These are phyloP conservation scores for Neopestalotiopsis sp. DNA, from an alignment of 2,329 filamentous ascomycete species.

Conservation along the genomic window DNA sequence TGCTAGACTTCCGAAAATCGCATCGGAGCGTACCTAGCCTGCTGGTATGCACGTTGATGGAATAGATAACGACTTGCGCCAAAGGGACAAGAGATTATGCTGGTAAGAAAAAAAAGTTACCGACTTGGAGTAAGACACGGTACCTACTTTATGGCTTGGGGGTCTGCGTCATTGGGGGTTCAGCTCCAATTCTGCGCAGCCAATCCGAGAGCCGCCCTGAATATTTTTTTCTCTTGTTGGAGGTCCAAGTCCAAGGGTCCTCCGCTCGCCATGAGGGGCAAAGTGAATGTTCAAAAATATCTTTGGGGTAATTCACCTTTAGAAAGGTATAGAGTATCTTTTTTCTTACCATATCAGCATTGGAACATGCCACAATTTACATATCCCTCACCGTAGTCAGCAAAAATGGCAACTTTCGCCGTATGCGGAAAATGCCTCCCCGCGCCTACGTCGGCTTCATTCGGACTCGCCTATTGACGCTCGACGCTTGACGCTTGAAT, in stretches of 20 bases:
- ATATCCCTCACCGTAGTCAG: neutral
- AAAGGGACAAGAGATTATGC: neutral
- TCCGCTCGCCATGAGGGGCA: neutral
- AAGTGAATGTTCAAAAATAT: neutral
- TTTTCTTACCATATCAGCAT: no score
- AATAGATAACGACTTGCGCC: neutral
- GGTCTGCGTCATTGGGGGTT: neutral
- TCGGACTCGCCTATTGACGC: neutral
- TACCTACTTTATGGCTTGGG: neutral
- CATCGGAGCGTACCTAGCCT: neutral
- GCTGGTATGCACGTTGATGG: neutral
- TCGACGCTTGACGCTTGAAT: neutral
- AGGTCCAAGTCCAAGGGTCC: neutral
- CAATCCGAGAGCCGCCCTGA: neutral
- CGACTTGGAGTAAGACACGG: no score
- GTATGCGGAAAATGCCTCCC: neutral
- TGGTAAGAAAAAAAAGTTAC: neutral
- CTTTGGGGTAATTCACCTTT: no score
- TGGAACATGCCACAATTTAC: neutral
- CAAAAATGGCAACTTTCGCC: constrained; percentile 8
- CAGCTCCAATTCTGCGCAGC: neutral
- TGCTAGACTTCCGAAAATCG: neutral
- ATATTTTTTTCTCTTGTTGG: neutral
- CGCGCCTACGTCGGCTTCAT: neutral
- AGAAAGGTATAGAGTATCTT: no score